phyloP scores from a whole-genome alignment of 2,329 filamentous ascomycete genomes.

The Sordariomycetes sp. region DNA sequence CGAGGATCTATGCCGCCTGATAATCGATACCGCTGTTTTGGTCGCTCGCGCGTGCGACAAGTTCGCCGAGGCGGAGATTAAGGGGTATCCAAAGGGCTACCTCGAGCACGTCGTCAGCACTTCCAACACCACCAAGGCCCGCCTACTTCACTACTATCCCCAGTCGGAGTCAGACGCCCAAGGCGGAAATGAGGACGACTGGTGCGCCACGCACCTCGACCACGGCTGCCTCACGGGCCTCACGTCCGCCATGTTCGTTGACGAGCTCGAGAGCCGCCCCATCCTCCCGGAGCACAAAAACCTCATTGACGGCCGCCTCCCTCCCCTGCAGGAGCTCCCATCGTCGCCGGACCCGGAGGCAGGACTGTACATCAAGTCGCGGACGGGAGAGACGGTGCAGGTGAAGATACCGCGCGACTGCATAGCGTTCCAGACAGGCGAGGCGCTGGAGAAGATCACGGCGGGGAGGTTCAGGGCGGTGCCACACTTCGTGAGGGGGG shows the following conservation, averaged over 20 bases:
- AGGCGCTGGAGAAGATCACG: conserved; percentile 84
- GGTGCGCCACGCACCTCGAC: conserved; percentile 87
- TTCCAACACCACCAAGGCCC: conserved; percentile 81
- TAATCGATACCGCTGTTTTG: conserved; percentile 81
- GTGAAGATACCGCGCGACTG: conserved; percentile 85
- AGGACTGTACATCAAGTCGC: conserved; percentile 88
- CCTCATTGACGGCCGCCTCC: conserved; percentile 17
- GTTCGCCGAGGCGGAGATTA: conserved; percentile 71
- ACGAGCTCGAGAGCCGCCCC: conserved; percentile 47
- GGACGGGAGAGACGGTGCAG: conserved; percentile 73
- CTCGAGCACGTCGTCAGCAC: conserved; percentile 78
- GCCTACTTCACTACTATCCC: conserved; percentile 89
- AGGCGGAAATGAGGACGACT: conserved; percentile 61
- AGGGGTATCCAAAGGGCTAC: conserved; percentile 66
- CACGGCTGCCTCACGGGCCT: conserved; percentile 90
- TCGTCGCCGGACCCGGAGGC: conserved; percentile 72
- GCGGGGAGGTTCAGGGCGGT: conserved; percentile 87
- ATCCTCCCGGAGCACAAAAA: conserved; percentile 18
- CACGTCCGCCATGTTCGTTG: conserved; percentile 92
- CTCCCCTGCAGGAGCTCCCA: conserved; percentile 58
- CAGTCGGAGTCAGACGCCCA: conserved; percentile 25
- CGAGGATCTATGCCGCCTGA: conserved; percentile 66
- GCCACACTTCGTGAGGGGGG: conserved; percentile 86
- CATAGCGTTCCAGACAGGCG: conserved; percentile 92
- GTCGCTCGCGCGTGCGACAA: conserved; percentile 85